phyloP scores from a whole-genome alignment of 2,329 filamentous ascomycete species.

The Hymenoscyphus fructigenus region DNA sequence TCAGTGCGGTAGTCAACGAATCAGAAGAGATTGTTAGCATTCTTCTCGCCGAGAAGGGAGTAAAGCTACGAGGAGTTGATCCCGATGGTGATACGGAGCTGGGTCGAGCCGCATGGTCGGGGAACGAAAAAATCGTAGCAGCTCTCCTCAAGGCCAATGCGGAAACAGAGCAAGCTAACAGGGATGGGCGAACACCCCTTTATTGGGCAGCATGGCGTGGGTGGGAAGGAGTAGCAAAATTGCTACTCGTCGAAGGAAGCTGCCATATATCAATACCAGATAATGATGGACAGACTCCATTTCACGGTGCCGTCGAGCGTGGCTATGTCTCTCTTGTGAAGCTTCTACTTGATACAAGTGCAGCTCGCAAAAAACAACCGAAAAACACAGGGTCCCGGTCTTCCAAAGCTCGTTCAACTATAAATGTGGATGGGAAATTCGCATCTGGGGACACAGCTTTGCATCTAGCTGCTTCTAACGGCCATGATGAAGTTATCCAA shows the following conservation, averaged over 20 bases:
- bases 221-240: not conserved
- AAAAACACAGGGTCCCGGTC: not conserved
- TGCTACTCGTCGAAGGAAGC: not conserved
- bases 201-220: not conserved
- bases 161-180: not conserved
- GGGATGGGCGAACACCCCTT: not conserved
- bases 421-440: not conserved
- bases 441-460: not conserved
- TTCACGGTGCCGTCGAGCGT: not conserved
- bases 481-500: not conserved
- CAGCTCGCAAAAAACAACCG: not conserved
- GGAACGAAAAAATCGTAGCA: not conserved
- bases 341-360: not conserved
- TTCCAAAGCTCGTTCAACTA: not conserved
- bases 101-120: not conserved
- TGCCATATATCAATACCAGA: not conserved
- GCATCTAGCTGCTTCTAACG: not conserved
- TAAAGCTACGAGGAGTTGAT: constrained; percentile 14
- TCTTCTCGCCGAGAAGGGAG: constrained; percentile 8
- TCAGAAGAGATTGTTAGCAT: not conserved
- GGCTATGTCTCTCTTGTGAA: not conserved
- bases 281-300: not conserved
- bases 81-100: not conserved
- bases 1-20: not conserved
- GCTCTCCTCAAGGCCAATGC: not conserved